Evolutionary conservation across 2,329 filamentous ascomycete genomes (phyloP).

Genomic region (Aspergillus sp.): DNA sequence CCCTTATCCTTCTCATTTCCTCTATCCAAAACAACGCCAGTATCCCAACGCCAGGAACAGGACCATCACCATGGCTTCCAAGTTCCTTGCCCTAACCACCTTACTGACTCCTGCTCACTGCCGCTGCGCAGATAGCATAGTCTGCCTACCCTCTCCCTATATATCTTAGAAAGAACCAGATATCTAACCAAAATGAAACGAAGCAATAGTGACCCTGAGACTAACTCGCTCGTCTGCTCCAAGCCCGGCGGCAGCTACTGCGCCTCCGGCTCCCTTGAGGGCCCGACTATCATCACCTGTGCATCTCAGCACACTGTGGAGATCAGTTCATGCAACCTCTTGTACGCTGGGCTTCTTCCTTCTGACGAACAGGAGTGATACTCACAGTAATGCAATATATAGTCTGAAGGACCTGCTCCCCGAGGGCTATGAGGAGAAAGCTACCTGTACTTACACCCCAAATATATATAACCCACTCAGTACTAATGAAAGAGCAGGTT

Average conservation of each 20-base stretch:
- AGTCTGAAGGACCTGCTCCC: slow-evolving; percentile 23
- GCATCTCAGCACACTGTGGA: slow-evolving; percentile 9
- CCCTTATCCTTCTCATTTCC: background rate
- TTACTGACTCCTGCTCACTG: background rate
- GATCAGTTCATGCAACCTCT: slow-evolving; percentile 22
- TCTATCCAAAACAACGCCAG: background rate
- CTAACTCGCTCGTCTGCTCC: slow-evolving; percentile 25
- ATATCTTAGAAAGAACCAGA: background rate
- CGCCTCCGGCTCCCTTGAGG: slow-evolving; percentile 18
- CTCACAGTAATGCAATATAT: background rate
- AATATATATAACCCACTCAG: background rate
- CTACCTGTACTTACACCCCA: slow-evolving; percentile 20
- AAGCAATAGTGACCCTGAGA: slow-evolving; percentile 18
- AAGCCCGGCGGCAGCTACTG: slow-evolving; percentile 23
- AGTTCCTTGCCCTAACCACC: background rate
- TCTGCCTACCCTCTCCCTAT: background rate
- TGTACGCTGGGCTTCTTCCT: slow-evolving; percentile 14
- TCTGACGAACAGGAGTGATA: background rate
- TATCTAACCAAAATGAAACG: background rate
- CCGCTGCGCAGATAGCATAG: slow-evolving; percentile 16
- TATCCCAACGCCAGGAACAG: background rate
- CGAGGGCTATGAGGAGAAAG: slow-evolving; percentile 11
- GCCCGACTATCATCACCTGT: slow-evolving; percentile 22
- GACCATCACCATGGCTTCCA: background rate
- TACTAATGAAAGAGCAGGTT: slow-evolving; percentile 14